These are phyloP conservation scores for Eucalyptus sp. DNA, from an alignment of 345 rosid species.

Conservation along the genomic window DNA sequence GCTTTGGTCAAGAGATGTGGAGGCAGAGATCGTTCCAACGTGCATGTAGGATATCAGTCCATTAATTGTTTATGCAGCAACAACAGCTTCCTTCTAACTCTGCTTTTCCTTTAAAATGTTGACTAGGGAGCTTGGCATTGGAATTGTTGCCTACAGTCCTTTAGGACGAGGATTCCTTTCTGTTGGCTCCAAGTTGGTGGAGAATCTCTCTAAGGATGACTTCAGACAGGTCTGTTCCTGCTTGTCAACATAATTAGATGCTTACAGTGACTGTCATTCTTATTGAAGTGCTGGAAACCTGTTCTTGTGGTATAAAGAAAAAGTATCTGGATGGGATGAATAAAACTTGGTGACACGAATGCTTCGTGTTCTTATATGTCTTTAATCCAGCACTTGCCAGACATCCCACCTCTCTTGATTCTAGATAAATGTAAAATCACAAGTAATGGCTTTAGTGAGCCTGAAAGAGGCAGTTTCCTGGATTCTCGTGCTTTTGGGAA, in stretches of 20 bases:
- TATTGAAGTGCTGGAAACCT: neutral
- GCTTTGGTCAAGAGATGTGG: conserved; percentile 74
- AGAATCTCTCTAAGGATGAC: conserved; percentile 27
- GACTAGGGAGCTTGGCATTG: conserved; percentile 63
- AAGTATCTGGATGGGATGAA: neutral
- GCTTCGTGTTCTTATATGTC: neutral
- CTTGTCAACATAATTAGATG: neutral
- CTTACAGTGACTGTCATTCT: neutral
- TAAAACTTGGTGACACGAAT: neutral
- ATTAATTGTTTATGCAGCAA: neutral
- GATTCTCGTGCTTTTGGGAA: neutral
- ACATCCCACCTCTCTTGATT: neutral
- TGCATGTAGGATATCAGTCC: conserved; percentile 1
- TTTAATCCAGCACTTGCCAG: neutral
- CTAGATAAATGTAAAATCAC: neutral
- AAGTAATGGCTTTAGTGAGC: neutral
- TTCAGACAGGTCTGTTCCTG: conserved; percentile 24
- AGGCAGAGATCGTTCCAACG: conserved; percentile 52
- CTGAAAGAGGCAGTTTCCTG: neutral
- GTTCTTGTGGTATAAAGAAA: neutral
- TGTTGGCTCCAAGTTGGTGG: conserved; percentile 45
- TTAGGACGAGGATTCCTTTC: conserved; percentile 63
- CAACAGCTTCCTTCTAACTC: neutral
- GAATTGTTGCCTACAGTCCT: conserved; percentile 69
- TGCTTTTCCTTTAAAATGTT: neutral